Evolutionary conservation across 2,329 filamentous ascomycete genomes (phyloP), one percentile per base, ranked within the genome.

Genomic region (Cordyceps tenuipes): DNA sequence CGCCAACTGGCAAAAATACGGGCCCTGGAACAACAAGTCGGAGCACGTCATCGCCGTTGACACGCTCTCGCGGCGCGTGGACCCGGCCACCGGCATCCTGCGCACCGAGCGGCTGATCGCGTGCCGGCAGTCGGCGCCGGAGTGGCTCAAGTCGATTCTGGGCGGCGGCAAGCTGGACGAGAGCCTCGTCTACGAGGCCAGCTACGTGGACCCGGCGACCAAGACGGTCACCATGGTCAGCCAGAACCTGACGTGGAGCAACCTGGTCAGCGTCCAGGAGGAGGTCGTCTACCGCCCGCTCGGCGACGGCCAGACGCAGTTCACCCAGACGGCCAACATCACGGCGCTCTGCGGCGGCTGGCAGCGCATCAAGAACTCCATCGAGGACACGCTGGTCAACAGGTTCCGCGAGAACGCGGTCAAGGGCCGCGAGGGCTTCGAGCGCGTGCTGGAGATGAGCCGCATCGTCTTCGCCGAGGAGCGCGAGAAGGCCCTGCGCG

Each of bases 1-100:
- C 15, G 91, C 90, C 72, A 99, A 99, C 82, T 99, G 94, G 94
- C 88, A 87, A 68, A 99, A 99, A 76, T 99, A 99, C 77, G 95
- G 91, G 70, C 93, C 93, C 21, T 97, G 94, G 93, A 99, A 99
- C 79, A 89, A 97, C 74, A 94, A 96, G 77, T 92, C 90, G n/a
- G 90, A 91, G 46, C 94, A 99, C 75, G 94, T 99, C 66, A 86
- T 95, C 66, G 92, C 91, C 66, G 94, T 97, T 69, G 94, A 99
- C 77, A 97, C 93, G 15, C 76, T 99, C 68, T 88, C 86, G 57
- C 89, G 94, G 50, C 66, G 66, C 54, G 78, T 85, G 72, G 81
- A 85, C 67, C 71, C 78, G 2, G 71, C 70, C 23, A 84, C 82
- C 13, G 82, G 82, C 65, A 82, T 85, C 68, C 79, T 85, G 61